A percentile compares a stretch with the other conserved stretches of the same genome.
These are phyloP conservation scores for Skeletonema menzelii DNA, from an alignment of 108 stramenopile genomes.

Conservation along the genomic window DNA sequence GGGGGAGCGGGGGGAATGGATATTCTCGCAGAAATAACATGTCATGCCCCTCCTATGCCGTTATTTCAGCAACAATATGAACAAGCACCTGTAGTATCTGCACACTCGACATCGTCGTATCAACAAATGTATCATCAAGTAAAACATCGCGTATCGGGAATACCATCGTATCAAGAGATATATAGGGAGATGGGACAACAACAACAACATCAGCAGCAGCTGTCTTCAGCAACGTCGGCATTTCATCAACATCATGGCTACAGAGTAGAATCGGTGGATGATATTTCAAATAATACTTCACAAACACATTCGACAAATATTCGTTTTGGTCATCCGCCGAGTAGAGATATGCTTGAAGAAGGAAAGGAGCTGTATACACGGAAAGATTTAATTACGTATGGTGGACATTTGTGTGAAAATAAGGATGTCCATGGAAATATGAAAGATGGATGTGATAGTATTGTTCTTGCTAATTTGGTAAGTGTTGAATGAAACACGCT, in stretches of 20 bases:
- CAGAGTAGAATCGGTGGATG: constrained; percentile 15
- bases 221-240: constrained; percentile 6
- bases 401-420: constrained; percentile 38
- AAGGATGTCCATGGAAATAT: constrained; percentile 60
- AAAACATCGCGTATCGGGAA: constrained; percentile 16
- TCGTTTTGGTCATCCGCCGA: constrained; percentile 41
- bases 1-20: constrained; percentile 37
- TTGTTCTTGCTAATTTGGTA: constrained; percentile 51
- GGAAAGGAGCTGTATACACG: constrained; percentile 50
- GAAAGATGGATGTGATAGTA: constrained; percentile 54
- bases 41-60: constrained; percentile 47
- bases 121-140: constrained; percentile 18
- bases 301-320: constrained; percentile 3
- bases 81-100: neutral
- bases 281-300: constrained; percentile 5
- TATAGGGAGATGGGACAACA: constrained; percentile 43
- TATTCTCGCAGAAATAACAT: constrained; percentile 47
- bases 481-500: neutral
- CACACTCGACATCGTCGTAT: constrained; percentile 10
- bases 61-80: neutral
- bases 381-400: constrained; percentile 31
- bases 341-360: constrained; percentile 34
- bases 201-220: constrained; percentile 3
- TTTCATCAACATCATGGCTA: constrained; percentile 5
- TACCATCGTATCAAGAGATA: constrained; percentile 53